A percentile compares a stretch with the other conserved stretches of the same genome.
Evolutionary conservation across 2,329 filamentous ascomycete species (phyloP).

Genomic region (Talaromyces sp.): DNA sequence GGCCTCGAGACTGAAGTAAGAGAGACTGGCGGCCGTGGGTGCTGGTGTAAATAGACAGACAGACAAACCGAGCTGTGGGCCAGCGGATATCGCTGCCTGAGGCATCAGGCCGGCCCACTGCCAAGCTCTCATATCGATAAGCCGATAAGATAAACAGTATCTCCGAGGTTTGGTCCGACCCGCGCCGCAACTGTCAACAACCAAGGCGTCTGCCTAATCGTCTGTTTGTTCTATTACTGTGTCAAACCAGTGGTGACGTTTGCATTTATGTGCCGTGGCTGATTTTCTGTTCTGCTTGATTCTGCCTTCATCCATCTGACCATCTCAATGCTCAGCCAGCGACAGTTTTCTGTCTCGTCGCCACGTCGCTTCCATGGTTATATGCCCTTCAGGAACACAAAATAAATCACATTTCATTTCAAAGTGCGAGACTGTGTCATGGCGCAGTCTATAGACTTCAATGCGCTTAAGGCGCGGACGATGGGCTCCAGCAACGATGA

Average conservation of each 20-base stretch:
- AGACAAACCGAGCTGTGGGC: background rate
- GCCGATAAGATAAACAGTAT: constrained; percentile 9
- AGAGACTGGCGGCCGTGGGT: background rate
- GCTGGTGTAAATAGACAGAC: background rate
- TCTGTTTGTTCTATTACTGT: background rate
- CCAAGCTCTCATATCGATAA: constrained; percentile 5
- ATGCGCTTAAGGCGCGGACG: constrained; percentile 76
- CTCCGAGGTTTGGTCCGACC: background rate
- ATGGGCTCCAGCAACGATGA: constrained; percentile 83
- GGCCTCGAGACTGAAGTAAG: background rate
- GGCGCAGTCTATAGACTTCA: constrained; percentile 65
- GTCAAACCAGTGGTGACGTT: background rate
- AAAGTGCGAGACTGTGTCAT: constrained; percentile 38
- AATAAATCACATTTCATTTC: background rate
- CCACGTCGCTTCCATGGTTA: background rate
- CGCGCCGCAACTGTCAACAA: background rate
- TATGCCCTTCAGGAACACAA: background rate
- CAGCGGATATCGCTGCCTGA: constrained; percentile 4
- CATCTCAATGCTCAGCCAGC: background rate
- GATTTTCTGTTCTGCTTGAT: background rate
- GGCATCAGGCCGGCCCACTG: constrained; percentile 3
- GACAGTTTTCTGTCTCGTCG: background rate
- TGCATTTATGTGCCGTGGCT: background rate
- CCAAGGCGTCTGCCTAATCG: background rate
- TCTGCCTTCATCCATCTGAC: background rate